phyloP scores from a whole-genome alignment of 2,329 filamentous ascomycete genomes.

The Ambrosiella xylebori region DNA sequence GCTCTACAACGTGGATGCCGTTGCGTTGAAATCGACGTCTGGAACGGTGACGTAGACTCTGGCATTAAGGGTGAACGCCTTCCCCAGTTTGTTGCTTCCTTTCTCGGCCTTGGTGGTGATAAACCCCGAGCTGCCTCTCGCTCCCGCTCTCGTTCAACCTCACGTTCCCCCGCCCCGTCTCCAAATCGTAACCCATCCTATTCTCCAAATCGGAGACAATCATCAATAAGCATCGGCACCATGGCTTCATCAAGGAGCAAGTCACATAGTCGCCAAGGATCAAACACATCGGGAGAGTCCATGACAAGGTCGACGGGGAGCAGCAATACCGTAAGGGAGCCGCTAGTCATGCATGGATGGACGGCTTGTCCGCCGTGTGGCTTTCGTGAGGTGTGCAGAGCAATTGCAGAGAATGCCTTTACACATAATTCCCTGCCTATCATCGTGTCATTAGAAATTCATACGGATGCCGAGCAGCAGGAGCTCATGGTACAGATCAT shows the following conservation, averaged over 20 bases:
- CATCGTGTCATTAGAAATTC: constrained; percentile 85
- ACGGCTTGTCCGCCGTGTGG: constrained; percentile 73
- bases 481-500: constrained; percentile 88
- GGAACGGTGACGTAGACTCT: constrained; percentile 50
- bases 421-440: constrained; percentile 58
- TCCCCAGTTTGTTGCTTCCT: constrained; percentile 27
- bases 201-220: background rate
- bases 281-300: no score
- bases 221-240: background rate
- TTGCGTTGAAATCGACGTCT: constrained; percentile 90
- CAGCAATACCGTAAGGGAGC: constrained; percentile 31
- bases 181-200: background rate
- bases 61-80: constrained; percentile 30
- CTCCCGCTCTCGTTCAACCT: constrained; percentile 17
- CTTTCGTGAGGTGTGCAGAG: constrained; percentile 72
- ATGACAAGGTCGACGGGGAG: constrained; percentile 6
- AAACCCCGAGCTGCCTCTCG: constrained; percentile 19
- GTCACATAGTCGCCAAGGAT: no score
- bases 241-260: background rate
- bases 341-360: constrained; percentile 66
- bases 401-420: constrained; percentile 66
- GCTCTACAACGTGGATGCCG: constrained; percentile 63
- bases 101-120: constrained; percentile 22
- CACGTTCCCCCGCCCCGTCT: constrained; percentile 1
- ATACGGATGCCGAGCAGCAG: constrained; percentile 68